Evolutionary conservation across 2,329 filamentous ascomycete species (phyloP).

Genomic region (Lachnellula cervina): DNA sequence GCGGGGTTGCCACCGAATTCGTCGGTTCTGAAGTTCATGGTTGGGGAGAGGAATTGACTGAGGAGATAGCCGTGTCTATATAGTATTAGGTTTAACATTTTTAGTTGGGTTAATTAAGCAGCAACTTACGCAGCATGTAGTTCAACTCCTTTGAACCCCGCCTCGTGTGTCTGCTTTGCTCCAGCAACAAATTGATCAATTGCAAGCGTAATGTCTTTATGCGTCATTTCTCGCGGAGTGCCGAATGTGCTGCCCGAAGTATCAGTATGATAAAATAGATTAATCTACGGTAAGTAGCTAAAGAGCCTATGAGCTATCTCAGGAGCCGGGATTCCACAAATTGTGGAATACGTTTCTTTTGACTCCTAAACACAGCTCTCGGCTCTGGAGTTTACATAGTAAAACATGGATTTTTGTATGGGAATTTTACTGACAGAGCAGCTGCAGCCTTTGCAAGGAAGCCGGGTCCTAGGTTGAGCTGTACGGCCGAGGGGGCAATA

Average conservation of each 20-base stretch:
- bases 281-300: no score
- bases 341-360: no score
- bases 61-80: constrained; percentile 66
- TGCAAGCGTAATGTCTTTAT: constrained; percentile 48
- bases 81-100: background rate
- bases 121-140: constrained; percentile 42
- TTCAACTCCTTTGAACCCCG: constrained; percentile 49
- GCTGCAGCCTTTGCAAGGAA: constrained; percentile 28
- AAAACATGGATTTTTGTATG: no score
- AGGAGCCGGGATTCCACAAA: no score
- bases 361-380: no score
- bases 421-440: constrained; percentile 17
- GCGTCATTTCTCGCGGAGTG: constrained; percentile 52
- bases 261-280: no score
- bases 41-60: constrained; percentile 62
- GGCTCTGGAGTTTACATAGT: no score
- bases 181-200: constrained; percentile 48
- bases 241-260: constrained; percentile 36
- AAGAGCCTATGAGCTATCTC: no score
- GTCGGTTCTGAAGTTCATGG: constrained; percentile 62
- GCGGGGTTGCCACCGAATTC: constrained; percentile 64
- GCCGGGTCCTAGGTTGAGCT: constrained; percentile 38
- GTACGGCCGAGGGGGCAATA: constrained; percentile 41
- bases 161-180: constrained; percentile 44
- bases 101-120: constrained; percentile 10